Evolutionary conservation across 23 red algal species (phyloP).

Genomic region (Gracilaria vermiculophylla): DNA sequence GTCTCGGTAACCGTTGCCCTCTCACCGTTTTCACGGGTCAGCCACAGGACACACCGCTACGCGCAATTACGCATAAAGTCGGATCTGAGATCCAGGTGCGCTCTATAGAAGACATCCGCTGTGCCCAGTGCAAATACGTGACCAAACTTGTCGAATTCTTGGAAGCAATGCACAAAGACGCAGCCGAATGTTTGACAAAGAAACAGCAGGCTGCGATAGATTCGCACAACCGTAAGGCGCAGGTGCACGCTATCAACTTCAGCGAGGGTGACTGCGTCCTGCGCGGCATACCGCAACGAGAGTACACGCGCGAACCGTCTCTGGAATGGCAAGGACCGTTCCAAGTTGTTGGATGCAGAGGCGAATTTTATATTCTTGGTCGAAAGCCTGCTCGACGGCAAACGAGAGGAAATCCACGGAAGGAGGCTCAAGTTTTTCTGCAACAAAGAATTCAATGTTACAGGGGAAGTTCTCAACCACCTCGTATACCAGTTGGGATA

Average conservation of each 20-base stretch:
- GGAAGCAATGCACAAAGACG: not conserved
- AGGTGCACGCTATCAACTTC: not conserved
- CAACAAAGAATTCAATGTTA: slow-evolving; percentile 11
- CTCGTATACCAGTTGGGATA: slow-evolving; percentile 15
- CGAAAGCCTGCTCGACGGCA: not conserved
- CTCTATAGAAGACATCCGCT: not conserved
- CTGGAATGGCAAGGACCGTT: slow-evolving; percentile 24
- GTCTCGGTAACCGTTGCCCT: not conserved
- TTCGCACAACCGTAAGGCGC: not conserved
- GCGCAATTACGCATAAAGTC: not conserved
- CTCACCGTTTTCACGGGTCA: slow-evolving; percentile 35
- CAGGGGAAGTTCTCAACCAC: slow-evolving; percentile 10
- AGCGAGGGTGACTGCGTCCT: slow-evolving; percentile 1
- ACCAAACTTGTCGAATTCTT: not conserved
- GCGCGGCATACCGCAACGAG: not conserved
- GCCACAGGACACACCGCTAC: not conserved
- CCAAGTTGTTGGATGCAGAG: no score
- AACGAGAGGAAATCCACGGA: not conserved
- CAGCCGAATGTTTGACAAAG: not conserved
- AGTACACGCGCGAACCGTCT: not conserved
- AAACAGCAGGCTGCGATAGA: not conserved
- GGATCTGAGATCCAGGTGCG: not conserved
- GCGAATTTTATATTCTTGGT: slow-evolving; percentile 13
- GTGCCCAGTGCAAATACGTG: not conserved
- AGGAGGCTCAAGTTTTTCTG: slow-evolving; percentile 20